Base-by-base conservation (phyloP, 2,329 filamentous ascomycete genomes). In the Cladophialophora yegresii region DNA sequence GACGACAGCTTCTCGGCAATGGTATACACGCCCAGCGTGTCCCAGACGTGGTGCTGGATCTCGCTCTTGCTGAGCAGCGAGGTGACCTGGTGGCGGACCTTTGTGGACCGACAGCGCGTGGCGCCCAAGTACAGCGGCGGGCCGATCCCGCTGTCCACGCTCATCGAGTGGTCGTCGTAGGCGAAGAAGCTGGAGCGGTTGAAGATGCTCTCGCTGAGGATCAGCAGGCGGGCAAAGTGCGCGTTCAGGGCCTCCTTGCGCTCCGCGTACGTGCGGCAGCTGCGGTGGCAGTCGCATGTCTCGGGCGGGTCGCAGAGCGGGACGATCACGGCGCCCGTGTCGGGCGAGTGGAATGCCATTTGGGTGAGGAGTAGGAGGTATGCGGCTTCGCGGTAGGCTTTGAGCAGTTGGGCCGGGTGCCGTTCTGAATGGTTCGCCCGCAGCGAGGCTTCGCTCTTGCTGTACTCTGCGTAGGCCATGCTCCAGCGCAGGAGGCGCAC, bases 81-180 rank as follows among this genome's bases (percentile, higher is more conserved):
- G 0, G 62, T 70, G 32, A 71, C 69, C 54, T 70, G 65, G 51
- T 70, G 69, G 40, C 70, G 62, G 22, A 69, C 69, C 47, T 71
- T 71, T 9, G 65, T 70, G 9, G 64, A 67, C 10, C 64, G 61
- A 49, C 65, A 66, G 20, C 63, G 23, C 56, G 54, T 49, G 16
- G 55, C 53, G 16, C 63, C 65, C 1, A 64, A 32, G 49, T 63
- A 65, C n/a, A 67, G 43, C 0, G 70, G 69, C 4, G 70, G 70
- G 12, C 69, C 69, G 54, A 71, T 70, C 1, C 67, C 67, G 30
- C 58, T 66, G 57, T 70, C 70, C n/a, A 69, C 32, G 22, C 61
- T 65, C 45, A 68, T 49, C 26, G 61, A 63, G 36, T 70, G 69
- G 51, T 71, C 67, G 12, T 67, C 61, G 26, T 69, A 67, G 7